These are phyloP conservation scores for Psilocybe sp. DNA, from an alignment of 768 basidiomycete genomes.

Conservation along the genomic window DNA sequence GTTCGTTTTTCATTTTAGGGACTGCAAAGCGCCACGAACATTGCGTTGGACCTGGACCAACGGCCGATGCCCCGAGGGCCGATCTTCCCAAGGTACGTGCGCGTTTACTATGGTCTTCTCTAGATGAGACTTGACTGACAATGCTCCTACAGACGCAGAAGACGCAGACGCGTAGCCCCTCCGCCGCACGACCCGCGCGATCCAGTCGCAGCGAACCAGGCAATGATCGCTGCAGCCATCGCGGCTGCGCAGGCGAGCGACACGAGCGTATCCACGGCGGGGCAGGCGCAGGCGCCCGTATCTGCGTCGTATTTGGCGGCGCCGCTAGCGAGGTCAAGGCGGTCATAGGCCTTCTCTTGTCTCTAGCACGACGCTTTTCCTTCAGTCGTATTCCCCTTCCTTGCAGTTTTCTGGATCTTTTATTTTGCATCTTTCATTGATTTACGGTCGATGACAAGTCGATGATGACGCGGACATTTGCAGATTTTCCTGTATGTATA, in stretches of 20 bases:
- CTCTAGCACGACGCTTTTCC: too few species aligned
- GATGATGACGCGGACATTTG: too few species aligned
- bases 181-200: constrained; percentile 5
- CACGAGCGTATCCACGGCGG: not conserved
- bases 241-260: not conserved
- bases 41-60: constrained; percentile 89
- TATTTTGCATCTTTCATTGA: too few species aligned
- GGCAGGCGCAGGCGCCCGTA: constrained; percentile 17
- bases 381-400: too few species aligned
- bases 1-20: constrained; percentile 40
- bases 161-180: constrained; percentile 26
- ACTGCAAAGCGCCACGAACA: constrained; percentile 88
- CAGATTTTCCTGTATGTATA: too few species aligned
- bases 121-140: too few species aligned
- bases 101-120: not conserved
- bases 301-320: constrained; percentile 16
- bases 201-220: not conserved
- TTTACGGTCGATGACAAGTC: too few species aligned
- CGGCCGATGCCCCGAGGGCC: constrained; percentile 91
- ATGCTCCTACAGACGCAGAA: constrained; percentile 23
- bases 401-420: too few species aligned
- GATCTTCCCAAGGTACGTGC: constrained; percentile 71
- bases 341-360: not conserved
- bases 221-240: not conserved
- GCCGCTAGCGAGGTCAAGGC: constrained; percentile 12